These are phyloP conservation scores for Verticillium klebahnii DNA, from an alignment of 2,329 filamentous ascomycete genomes.

Conservation along the genomic window DNA sequence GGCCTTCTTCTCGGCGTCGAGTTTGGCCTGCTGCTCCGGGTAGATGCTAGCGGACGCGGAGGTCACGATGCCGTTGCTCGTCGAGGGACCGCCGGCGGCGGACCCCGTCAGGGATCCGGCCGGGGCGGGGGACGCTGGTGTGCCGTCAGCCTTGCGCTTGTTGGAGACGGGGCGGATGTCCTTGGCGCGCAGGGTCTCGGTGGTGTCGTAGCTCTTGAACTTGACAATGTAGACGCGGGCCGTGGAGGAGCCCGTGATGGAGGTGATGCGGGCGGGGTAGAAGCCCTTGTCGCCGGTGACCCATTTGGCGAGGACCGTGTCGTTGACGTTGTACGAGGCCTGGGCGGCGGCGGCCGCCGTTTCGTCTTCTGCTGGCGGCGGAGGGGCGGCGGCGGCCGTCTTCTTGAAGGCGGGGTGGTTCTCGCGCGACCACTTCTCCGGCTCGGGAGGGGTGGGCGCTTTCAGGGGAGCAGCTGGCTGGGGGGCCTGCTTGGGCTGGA, in stretches of 20 bases:
- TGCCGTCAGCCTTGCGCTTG: conserved; percentile 84
- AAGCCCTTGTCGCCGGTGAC: conserved; percentile 81
- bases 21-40: conserved; percentile 42
- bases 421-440: conserved; percentile 74
- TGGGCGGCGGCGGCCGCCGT: conserved; percentile 38
- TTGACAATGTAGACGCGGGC: conserved; percentile 92
- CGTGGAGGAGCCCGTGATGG: conserved; percentile 86
- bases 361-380: conserved; percentile 41
- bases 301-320: conserved; percentile 88
- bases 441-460: conserved; percentile 45
- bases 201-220: conserved; percentile 86
- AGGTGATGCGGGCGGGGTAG: conserved; percentile 89
- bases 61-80: conserved; percentile 42
- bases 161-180: conserved; percentile 78
- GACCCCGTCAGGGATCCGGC: conserved; percentile 28
- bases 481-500: conserved; percentile 54
- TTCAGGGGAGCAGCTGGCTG: conserved; percentile 27
- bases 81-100: conserved; percentile 31
- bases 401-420: conserved; percentile 75
- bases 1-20: conserved; percentile 57
- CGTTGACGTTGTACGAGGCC: conserved; percentile 75
- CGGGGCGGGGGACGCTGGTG: conserved; percentile 43
- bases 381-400: conserved; percentile 32
- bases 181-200: conserved; percentile 74
- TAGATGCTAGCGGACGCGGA: conserved; percentile 55